Percentiles rank a stretch among this genome's conserved stretches.
Evolutionary conservation across 495 filamentous ascomycete species (phyloP).

Genomic region (Xylaria cubensis): DNA sequence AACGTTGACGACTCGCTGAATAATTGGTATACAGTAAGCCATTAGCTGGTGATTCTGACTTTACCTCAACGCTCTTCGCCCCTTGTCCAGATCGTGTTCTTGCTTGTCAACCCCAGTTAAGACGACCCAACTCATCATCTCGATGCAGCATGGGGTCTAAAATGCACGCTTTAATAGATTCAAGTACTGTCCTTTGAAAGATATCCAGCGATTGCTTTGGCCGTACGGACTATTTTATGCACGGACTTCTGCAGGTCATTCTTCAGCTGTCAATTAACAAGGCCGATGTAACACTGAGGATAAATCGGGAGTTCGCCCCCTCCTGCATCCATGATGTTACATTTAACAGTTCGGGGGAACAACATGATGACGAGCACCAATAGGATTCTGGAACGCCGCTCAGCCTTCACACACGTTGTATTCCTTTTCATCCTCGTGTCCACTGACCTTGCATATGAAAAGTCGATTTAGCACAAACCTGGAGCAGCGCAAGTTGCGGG

Average conservation of each 20-base stretch:
- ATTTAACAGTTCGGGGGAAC: not conserved
- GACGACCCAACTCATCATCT: not conserved
- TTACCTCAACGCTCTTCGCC: not conserved
- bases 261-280: constrained; percentile 9
- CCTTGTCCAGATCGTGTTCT: not conserved
- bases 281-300: constrained; percentile 21
- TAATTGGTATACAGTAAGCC: constrained; percentile 20
- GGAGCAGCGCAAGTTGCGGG: not conserved
- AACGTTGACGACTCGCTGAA: not conserved
- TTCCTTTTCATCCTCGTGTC: constrained; percentile 11
- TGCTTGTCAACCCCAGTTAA: not conserved
- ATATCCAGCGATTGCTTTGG: not conserved
- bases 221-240: not conserved
- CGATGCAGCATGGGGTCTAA: constrained; percentile 16
- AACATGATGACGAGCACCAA: not conserved
- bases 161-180: not conserved
- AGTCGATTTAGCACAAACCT: constrained; percentile 5
- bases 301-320: constrained; percentile 13
- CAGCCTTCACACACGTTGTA: constrained; percentile 2
- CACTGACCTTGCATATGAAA: not conserved
- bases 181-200: not conserved
- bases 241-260: constrained; percentile 9
- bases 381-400: constrained; percentile 8
- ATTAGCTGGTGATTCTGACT: not conserved
- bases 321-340: constrained; percentile 15